phyloP scores from a whole-genome alignment of 805 yeast species.

The Sporopachydermia quercuum region DNA sequence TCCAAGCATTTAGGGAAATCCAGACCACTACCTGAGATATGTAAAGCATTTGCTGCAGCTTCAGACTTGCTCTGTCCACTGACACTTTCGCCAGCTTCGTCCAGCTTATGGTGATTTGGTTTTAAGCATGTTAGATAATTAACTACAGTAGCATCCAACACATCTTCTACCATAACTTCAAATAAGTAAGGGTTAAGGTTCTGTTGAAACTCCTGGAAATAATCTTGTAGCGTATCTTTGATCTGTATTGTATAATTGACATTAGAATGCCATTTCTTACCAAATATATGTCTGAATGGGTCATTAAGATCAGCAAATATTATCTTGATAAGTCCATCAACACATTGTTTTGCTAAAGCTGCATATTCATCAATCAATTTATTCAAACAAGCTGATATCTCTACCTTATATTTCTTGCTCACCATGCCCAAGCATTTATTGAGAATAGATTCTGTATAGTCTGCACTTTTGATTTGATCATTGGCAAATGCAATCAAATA shows the following conservation, averaged over 20 bases:
- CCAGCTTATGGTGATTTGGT: slow-evolving; percentile 21
- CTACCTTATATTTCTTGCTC: slow-evolving; percentile 42
- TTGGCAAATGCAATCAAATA: slow-evolving; percentile 74
- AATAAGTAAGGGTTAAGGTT: slow-evolving; percentile 38
- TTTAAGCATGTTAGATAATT: slow-evolving; percentile 34
- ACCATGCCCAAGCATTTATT: slow-evolving; percentile 52
- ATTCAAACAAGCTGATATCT: slow-evolving; percentile 42
- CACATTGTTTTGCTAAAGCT: slow-evolving; percentile 51
- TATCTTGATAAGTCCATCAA: slow-evolving; percentile 38
- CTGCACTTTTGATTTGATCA: slow-evolving; percentile 64
- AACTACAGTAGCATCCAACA: slow-evolving; percentile 35
- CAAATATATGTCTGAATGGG: slow-evolving; percentile 45
- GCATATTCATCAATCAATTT: slow-evolving; percentile 70
- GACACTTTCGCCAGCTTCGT: slow-evolving; percentile 22
- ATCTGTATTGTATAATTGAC: slow-evolving; percentile 43
- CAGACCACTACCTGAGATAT: background rate
- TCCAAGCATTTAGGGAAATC: slow-evolving; percentile 18
- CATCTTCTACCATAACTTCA: slow-evolving; percentile 36
- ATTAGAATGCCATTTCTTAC: slow-evolving; percentile 50
- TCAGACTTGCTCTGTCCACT: slow-evolving; percentile 26
- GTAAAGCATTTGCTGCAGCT: slow-evolving; percentile 17
- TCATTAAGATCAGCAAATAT: slow-evolving; percentile 58
- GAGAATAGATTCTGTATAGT: slow-evolving; percentile 54
- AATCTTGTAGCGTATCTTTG: slow-evolving; percentile 62
- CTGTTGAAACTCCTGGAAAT: slow-evolving; percentile 46